phyloP scores from a whole-genome alignment of 176 grass and related monocot genomes.

The Saccharum officinarum region DNA sequence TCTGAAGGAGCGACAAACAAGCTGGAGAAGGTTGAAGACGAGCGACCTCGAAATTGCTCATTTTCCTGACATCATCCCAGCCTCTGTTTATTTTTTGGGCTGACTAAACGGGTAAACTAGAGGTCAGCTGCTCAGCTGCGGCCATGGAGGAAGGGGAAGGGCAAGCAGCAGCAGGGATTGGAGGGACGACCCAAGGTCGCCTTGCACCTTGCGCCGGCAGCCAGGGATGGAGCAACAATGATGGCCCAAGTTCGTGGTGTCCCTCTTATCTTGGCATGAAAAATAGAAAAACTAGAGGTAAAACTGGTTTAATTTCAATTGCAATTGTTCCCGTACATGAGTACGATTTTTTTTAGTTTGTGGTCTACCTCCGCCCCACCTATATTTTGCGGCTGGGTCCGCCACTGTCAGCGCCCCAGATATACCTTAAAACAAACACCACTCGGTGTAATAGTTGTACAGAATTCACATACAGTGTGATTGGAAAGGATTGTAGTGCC shows the following conservation, averaged over 20 bases:
- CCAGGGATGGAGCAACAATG: background rate
- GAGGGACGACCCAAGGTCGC: background rate
- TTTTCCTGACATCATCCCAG: background rate
- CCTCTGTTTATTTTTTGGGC: background rate
- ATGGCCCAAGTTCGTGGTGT: background rate
- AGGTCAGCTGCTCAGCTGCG: background rate
- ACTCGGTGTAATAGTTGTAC: background rate
- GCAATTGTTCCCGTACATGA: background rate
- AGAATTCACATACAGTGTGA: background rate
- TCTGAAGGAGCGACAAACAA: background rate
- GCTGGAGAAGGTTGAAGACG: background rate
- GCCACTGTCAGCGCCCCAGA: background rate
- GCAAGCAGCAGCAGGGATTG: background rate
- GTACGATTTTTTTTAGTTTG: too few species aligned
- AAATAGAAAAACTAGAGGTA: background rate
- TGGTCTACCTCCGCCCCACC: too few species aligned
- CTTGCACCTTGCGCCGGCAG: background rate
- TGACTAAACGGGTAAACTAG: background rate
- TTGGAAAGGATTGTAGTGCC: background rate
- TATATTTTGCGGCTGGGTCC: background rate
- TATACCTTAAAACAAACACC: background rate
- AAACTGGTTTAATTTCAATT: background rate
- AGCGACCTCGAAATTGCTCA: background rate
- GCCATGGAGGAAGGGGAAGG: background rate
- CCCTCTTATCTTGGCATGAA: background rate